Base-by-base conservation (phyloP, 1,284 basidiomycete species). In the Chalciporus piperatoides region DNA sequence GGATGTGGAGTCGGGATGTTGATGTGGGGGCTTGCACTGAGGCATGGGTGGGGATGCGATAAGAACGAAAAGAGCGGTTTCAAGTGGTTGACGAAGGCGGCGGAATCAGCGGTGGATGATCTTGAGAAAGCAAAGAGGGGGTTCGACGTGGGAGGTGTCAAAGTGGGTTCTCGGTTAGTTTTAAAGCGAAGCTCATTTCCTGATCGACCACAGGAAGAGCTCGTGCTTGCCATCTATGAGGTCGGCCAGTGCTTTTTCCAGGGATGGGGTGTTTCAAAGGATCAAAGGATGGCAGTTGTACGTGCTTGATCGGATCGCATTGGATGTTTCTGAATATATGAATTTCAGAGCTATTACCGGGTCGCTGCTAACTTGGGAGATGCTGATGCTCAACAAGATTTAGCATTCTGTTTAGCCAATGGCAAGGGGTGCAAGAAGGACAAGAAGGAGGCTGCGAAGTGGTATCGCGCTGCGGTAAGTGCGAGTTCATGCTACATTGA, bases 241-340 rank as follows among this genome's bases (percentile, higher is more conserved):
- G 87, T 96, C 6, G 92, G 90, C 1, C 90, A 92, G 66, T 93
- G 91, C 64, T 94, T 92, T 68, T 90, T 90, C 65, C 88, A 90
- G 54, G 92, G 92, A 0, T 95, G 92, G 90, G 92, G 92, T 5
- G 82, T 91, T 11, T 69, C 75, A 46, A 90, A 90, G 68, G 91
- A 95, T 68, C 86, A 86, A 70, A 86, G 84, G 72, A 90, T 91
- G 86, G 90, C 82, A 11, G 82, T 90, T 41, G 84, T 86, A 61
- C 48, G 84, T 80, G 9, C 36, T 47, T 14, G 44, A 19, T 25
- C 23, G 19, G 43, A 32, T 25, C 25, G 15, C n/a, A 12, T 43
- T 35, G n/a, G 17, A 10, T 48, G 25, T 21, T 36, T 32, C 51
- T 52, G 39, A 57, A 10, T 12, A 9, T 37, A 17, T 12, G 6